Evolutionary conservation across 441 rosid genomes (phyloP).

Genomic region (Brassica hybrid): DNA sequence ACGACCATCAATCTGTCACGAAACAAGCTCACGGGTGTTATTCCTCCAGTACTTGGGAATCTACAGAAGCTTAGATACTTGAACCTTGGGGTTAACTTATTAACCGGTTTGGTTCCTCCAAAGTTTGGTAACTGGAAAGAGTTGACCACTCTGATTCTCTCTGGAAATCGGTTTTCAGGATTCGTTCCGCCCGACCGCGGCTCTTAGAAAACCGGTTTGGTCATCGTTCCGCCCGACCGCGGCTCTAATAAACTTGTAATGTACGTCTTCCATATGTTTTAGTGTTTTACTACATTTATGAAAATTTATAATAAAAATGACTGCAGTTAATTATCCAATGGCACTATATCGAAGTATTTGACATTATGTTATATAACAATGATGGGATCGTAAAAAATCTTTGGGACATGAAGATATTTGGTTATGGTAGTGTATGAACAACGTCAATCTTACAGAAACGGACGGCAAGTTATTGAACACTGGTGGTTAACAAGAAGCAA

Average conservation of each 20-base stretch:
- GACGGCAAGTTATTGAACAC: no score
- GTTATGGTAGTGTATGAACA: no score
- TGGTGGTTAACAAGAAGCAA: not conserved
- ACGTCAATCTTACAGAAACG: no score
- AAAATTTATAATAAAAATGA: not conserved
- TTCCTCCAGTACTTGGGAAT: conserved; percentile 60
- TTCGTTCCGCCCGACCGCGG: conserved; percentile 52
- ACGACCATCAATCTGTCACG: conserved; percentile 54
- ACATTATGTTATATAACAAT: no score
- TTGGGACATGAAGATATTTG: no score
- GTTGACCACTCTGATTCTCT: conserved; percentile 57
- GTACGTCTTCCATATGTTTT: no score
- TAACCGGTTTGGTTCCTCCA: conserved; percentile 22
- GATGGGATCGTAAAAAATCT: no score
- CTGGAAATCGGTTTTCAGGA: conserved; percentile 59
- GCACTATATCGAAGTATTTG: not conserved
- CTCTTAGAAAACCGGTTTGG: conserved; percentile 48
- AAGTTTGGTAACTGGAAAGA: conserved; percentile 55
- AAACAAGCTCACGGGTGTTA: conserved; percentile 57
- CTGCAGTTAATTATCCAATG: not conserved
- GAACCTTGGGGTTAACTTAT: conserved; percentile 22
- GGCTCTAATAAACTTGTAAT: not conserved
- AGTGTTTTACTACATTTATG: not conserved
- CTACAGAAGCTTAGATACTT: conserved; percentile 34
- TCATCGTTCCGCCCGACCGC: conserved; percentile 50